Percentiles rank a stretch among this genome's conserved stretches.
phyloP scores from a whole-genome alignment of 768 basidiomycete genomes.

The Xerocomellus chrysenteron region DNA sequence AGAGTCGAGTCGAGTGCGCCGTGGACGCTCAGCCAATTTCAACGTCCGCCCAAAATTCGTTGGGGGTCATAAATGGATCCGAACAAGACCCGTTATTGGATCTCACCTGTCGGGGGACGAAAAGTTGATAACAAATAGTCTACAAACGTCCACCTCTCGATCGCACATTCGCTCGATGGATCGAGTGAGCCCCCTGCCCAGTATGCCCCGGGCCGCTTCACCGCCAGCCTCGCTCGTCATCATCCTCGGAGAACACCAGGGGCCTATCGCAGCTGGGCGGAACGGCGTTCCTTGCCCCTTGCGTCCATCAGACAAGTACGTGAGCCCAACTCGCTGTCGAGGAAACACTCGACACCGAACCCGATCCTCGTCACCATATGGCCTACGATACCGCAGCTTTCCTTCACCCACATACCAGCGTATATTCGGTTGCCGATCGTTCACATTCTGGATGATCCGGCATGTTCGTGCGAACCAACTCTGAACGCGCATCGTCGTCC shows the following conservation, averaged over 20 bases:
- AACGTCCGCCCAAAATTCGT: constrained; percentile 31
- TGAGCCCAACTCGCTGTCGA: background rate
- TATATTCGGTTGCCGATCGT: constrained; percentile 1
- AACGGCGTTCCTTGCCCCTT: background rate
- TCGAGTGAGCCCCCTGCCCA: too few species aligned
- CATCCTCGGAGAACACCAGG: background rate
- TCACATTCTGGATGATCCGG: background rate
- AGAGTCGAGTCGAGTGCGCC: background rate
- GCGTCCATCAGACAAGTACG: background rate
- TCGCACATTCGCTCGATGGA: too few species aligned
- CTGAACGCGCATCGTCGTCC: background rate
- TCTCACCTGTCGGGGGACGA: background rate
- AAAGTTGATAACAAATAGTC: background rate
- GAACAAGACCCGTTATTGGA: constrained; percentile 3
- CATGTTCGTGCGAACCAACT: background rate
- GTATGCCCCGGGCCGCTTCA: too few species aligned
- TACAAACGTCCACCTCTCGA: background rate
- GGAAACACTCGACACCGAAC: background rate
- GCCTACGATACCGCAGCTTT: background rate
- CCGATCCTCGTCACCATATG: background rate
- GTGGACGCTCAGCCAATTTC: constrained; percentile 11
- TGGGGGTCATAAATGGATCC: constrained; percentile 4
- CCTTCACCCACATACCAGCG: constrained; percentile 43
- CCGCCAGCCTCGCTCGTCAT: background rate
- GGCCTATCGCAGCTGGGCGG: background rate